Evolutionary conservation across 2,329 filamentous ascomycete genomes (phyloP), one percentile per base, ranked within the genome.

Genomic region (Drechslera avenae): DNA sequence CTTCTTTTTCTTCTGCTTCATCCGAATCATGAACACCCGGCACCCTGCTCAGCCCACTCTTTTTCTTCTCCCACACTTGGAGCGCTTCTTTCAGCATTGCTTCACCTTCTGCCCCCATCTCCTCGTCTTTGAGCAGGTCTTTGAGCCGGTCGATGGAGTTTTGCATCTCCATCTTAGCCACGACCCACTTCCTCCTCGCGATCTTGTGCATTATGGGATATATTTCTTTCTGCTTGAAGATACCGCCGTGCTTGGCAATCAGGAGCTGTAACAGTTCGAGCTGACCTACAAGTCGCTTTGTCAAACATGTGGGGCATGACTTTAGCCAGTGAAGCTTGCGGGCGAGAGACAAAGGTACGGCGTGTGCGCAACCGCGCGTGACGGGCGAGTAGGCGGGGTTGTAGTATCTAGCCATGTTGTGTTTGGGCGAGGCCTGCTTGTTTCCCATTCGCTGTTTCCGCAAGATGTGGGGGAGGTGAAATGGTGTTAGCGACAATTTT

Each of bases 1-100:
- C 33, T 17, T 51, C 51, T 7, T 39, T 28, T 17, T 57, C 49
- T 19, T 50, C 49, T 9, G 49, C 43, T 3, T 40, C 51, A 26
- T 48, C 30, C 5, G 48, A 23, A 32, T 57, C 46, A 17, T 8
- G 26, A 13, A 51, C 7, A 9, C 58, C 58, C 9, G 58, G 56
- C 12, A 61, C 44, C 17, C 46, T 47, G 19, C 42, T 34, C n/a
- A 57, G 35, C 14, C 10, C 26, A 3, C 48, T 35, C 19, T 42
- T 54, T 32, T 55, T 37, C n/a, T 18, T 44, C 5, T 59, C 54
- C 51, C 46, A 61, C 4, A 39, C 14, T 2, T 26, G 34, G 5
- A 61, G 39, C 31, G 46, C 51, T 9, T 50, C 33, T n/a, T 31
- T 37, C 13, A 56, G 14, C n/a, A 43, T 33, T 9, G 19, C n/a